A percentile compares a stretch with the other conserved stretches of the same genome.
Evolutionary conservation across 257 asterid species (phyloP).

Genomic region (Catharanthus roseus): DNA sequence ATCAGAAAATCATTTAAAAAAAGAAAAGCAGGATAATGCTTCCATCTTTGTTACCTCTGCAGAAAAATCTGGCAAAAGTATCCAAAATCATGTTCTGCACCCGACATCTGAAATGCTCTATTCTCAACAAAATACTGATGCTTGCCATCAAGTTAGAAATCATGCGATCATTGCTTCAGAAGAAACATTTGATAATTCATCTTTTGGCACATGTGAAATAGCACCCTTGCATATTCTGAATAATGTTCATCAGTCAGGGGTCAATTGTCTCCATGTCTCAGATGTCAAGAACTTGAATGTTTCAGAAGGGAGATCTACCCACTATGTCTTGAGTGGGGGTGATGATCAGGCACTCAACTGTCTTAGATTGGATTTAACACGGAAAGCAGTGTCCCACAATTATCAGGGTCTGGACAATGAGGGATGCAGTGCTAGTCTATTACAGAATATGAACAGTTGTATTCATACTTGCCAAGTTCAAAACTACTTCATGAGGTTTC

Average conservation of each 20-base stretch:
- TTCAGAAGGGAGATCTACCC: conserved; percentile 33
- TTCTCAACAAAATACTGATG: conserved; percentile 21
- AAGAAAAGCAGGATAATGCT: conserved; percentile 22
- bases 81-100: conserved; percentile 27
- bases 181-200: conserved; percentile 29
- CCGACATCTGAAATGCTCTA: conserved; percentile 28
- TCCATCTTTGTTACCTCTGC: conserved; percentile 21
- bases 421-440: conserved; percentile 13
- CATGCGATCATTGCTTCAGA: conserved; percentile 24
- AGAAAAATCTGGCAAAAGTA: conserved; percentile 21
- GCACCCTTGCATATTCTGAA: conserved; percentile 48
- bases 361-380: conserved; percentile 49
- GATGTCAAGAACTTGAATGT: conserved; percentile 29
- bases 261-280: conserved; percentile 72
- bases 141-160: conserved; percentile 21
- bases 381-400: conserved; percentile 25
- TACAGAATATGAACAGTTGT: conserved; percentile 20
- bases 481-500: conserved; percentile 42
- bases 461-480: conserved; percentile 32
- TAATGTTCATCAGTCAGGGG: conserved; percentile 88
- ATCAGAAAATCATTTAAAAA: conserved; percentile 18
- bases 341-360: conserved; percentile 88
- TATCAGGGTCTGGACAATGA: conserved; percentile 19
- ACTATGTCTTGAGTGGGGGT: conserved; percentile 78
- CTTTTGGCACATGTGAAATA: conserved; percentile 36